Evolutionary conservation across 75 land plant species (phyloP), one percentile per base, ranked within the genome.

Genomic region (Cryptomeria japonica): DNA sequence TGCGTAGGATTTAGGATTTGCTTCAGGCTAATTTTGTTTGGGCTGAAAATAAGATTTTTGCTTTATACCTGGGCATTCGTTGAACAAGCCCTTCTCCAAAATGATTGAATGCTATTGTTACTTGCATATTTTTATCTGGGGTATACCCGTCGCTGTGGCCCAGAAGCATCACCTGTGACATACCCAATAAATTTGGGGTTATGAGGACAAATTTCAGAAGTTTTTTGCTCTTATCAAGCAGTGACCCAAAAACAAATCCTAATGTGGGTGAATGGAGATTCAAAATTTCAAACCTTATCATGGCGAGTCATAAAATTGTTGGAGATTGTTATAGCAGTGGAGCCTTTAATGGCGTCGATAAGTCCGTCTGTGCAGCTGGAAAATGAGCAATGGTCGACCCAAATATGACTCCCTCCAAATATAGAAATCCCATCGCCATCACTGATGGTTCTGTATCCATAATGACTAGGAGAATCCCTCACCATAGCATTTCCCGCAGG

Each of bases 91-190:
- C 90, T 10, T 88, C 84, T 0, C 95, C 95, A 41, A 93, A 94
- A 51, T 90, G 90, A 87, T 92, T 94, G 91, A 90, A 95, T 3
- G 93, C 92, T 10, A 95, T 76, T 10, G 95, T 95, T 55, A 93
- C 82, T 73, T 91, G 92, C 96, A 95, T 92, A 39, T 44, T 70
- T 10, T n/a, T 41, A 78, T 95, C 96, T 3, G 8, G 16, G 1
- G 87, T n/a, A 36, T 64, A 87, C 4, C 75, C 72, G 55, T 94
- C 93, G 44, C 89, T 91, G 28, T 90, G 91, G 9, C 96, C 96
- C 37, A 95, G 83, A 46, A 95, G 88, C 91, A 93, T 93, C 83
- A 89, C 90, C 88, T 89, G 88, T 77, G 79, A 56, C 87, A 80
- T 34, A 28, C 16, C 55, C 14, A 51, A 51, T 13, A 51, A 51